These are phyloP conservation scores for Kwoniella botswanensis DNA, from an alignment of 768 basidiomycete species.

Conservation along the genomic window DNA sequence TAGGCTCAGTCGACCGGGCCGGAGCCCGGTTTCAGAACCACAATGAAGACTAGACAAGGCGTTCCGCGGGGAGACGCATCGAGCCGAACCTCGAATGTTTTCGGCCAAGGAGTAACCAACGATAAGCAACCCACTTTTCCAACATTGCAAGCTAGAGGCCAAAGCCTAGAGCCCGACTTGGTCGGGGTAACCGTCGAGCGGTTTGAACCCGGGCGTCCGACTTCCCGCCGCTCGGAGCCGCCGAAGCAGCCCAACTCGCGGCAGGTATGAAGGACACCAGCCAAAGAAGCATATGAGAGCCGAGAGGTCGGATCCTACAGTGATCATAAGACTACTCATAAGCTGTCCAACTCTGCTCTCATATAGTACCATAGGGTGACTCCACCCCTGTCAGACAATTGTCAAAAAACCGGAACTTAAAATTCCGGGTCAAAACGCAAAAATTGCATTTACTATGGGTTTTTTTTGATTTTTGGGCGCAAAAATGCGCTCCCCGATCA, in stretches of 20 bases:
- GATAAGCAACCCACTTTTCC: slow-evolving; percentile 59
- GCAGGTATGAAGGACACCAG: slow-evolving; percentile 7
- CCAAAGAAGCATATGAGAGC: slow-evolving; percentile 17
- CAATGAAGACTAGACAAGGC: slow-evolving; percentile 57
- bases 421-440: slow-evolving; percentile 29
- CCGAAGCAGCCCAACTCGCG: slow-evolving; percentile 8
- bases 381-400: slow-evolving; percentile 9
- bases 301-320: background rate
- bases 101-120: slow-evolving; percentile 58
- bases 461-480: slow-evolving; percentile 26
- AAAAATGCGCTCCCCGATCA: slow-evolving; percentile 7
- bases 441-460: slow-evolving; percentile 17
- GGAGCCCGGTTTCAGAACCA: slow-evolving; percentile 55
- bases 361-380: slow-evolving; percentile 23
- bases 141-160: slow-evolving; percentile 28
- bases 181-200: background rate
- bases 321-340: background rate
- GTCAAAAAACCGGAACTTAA: slow-evolving; percentile 19
- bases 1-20: slow-evolving; percentile 56
- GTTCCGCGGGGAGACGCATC: slow-evolving; percentile 31
- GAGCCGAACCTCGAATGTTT: slow-evolving; percentile 58
- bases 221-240: slow-evolving; percentile 11
- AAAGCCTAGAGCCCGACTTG: slow-evolving; percentile 12
- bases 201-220: background rate
- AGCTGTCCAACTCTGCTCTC: slow-evolving; percentile 8